These are phyloP conservation scores for Ganoderma lingzhi DNA, from an alignment of 1,284 basidiomycete genomes.

Conservation along the genomic window DNA sequence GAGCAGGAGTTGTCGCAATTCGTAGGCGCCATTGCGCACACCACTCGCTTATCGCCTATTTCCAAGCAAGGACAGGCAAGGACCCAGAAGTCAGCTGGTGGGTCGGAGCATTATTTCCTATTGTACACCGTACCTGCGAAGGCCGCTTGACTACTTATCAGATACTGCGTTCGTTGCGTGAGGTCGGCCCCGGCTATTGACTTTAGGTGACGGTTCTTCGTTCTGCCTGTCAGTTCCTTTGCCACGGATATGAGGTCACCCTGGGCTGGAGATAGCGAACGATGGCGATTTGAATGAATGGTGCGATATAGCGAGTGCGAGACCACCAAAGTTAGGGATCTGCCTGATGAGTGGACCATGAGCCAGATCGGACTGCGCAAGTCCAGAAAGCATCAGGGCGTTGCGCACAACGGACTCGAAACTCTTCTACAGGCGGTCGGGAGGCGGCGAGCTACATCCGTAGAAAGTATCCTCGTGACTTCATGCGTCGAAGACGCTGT, in stretches of 20 bases:
- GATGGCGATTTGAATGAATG: background rate
- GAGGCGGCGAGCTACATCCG: background rate
- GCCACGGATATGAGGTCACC: background rate
- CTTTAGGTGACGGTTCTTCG: background rate
- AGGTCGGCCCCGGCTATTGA: background rate
- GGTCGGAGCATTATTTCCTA: background rate
- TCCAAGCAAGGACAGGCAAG: background rate
- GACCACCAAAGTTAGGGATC: background rate
- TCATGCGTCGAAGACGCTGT: too few species aligned
- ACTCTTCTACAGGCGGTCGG: too few species aligned
- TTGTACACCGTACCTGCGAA: background rate
- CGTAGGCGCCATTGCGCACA: conserved; percentile 11
- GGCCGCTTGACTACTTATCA: background rate
- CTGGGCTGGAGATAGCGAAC: background rate
- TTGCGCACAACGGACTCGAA: background rate
- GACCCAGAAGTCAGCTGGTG: background rate
- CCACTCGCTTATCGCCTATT: background rate
- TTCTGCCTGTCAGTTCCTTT: background rate
- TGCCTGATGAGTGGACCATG: background rate
- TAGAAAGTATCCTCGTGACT: too few species aligned
- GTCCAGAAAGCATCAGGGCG: background rate
- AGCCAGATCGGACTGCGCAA: background rate
- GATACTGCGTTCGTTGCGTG: background rate
- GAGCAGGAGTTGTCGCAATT: conserved; percentile 10
- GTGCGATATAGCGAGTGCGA: background rate